Base-by-base conservation (phyloP, 257 asterid species). In the Vinca minor region DNA sequence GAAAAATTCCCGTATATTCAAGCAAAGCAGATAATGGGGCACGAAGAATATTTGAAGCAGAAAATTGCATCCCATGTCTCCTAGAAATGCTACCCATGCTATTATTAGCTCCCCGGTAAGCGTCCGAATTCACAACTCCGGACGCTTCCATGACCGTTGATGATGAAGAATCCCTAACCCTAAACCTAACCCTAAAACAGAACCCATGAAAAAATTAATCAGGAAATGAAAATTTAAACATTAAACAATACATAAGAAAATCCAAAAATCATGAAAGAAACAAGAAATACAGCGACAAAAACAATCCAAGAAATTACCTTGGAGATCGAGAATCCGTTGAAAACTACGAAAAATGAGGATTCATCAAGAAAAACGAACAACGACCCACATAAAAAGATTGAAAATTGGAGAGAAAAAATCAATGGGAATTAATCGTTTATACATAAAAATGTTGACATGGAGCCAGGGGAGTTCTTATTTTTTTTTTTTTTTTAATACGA, bases 111-210 rank as follows among this genome's bases (percentile, higher is more conserved):
- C 38, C 74, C 70, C 90, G 69, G 74, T 78, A 73, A 44, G 87
- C 84, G 83, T 85, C 95, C 82, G 87, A 79, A 75, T 83, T 83
- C 50, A 71, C 72, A 57, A n/a, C n/a, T n/a, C 78, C 84, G 84
- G 95, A 80, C 83, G 90, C 85, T 78, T 85, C 95, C 94, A 85
- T 85, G n/a, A n/a, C n/a, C n/a, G n/a, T 59, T 63, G 81, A 58
- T n/a, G 78, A 50, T 59, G 83, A 76, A 34, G 86, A 70, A 48
- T 47, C 65, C 80, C 87, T 73, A 67, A 46, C 60, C 84, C 87
- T 81, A 76, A 70, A 72, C 91, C 91, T 77, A 76, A 65, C 79
- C 85, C 87, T 76, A 75, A n/a, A n/a, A n/a, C n/a, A n/a, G n/a
- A n/a, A n/a, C n/a, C n/a, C n/a, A n/a, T n/a, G n/a, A n/a, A 34